Evolutionary conservation across 164 flowering plant species (phyloP), one percentile per base, ranked within the genome.

Genomic region (Protea cynaroides): DNA sequence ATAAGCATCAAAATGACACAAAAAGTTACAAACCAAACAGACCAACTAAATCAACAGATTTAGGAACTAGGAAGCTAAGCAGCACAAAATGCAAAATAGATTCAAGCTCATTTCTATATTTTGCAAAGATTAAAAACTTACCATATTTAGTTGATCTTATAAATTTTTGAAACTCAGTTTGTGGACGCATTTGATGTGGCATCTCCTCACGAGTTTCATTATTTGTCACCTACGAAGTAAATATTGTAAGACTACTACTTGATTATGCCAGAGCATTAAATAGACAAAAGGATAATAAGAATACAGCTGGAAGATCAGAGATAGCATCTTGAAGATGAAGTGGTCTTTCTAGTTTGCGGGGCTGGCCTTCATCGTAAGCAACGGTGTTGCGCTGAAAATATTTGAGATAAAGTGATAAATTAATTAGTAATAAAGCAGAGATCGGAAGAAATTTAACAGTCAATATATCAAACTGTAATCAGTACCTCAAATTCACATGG

Each of bases 231-330:
- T 83, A 24, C 5, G 34, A 38, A 67, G 1, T 56, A 52, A 65
- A 36, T 56, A 43, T 0, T 50, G 44, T 56, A 46, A 67, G 59
- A 25, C 7, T 43, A 63, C 21, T 11, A 40, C 43, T n/a, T 57
- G 21, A 58, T 18, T 54, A 19, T 34, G 61, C 61, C 57, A 60
- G 59, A 66, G 15, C 34, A 69, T 29, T 40, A 38, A 47, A 40
- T 56, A 13, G 40, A 22, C 56, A 5, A 40, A 29, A 61, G 57
- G 56, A 55, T 19, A 46, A 62, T 23, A 25, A 62, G 63, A 59
- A 9, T 81, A 83, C 89, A 37, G 75, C 62, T 51, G 89, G 89
- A 56, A 84, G 84, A 72, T 84, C 89, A 58, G 86, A 81, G 44
- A 84, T 76, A 49, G 86, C 84, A 69, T 82, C 89, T 47, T 63